Evolutionary conservation across 345 rosid species (phyloP).

Genomic region (Arabidopsis suecica): DNA sequence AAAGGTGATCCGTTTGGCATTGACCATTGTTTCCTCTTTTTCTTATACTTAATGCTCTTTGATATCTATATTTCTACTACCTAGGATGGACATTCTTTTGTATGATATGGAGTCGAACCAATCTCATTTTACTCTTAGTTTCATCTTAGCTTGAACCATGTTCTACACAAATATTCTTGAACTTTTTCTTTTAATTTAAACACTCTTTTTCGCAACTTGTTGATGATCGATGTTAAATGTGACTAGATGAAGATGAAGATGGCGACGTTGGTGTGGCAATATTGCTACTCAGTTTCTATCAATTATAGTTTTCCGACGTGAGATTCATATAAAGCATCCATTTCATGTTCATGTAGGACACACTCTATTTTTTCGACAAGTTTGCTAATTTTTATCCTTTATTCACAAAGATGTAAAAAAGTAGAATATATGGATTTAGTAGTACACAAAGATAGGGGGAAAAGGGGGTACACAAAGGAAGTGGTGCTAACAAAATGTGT

Average conservation of each 20-base stretch:
- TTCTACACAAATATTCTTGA: no score
- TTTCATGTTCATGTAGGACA: conserved; percentile 36
- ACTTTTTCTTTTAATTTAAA: no score
- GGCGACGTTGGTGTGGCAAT: no score
- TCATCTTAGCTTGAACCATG: no score
- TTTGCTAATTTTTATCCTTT: conserved; percentile 10
- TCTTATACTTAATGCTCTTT: neutral
- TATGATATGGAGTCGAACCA: no score
- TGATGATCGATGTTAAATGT: no score
- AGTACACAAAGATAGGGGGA: conserved; percentile 6
- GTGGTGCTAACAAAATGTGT: conserved; percentile 40
- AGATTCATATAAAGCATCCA: conserved; percentile 20
- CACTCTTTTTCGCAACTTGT: no score
- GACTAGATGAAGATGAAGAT: no score
- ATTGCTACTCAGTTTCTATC: neutral
- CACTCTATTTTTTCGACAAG: conserved; percentile 15
- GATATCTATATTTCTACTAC: neutral
- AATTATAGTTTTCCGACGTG: conserved; percentile 9
- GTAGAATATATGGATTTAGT: conserved; percentile 32
- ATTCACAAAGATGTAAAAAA: conserved; percentile 7
- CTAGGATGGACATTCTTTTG: no score
- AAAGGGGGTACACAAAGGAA: conserved; percentile 30
- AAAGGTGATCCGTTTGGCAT: conserved; percentile 1
- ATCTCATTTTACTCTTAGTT: no score
- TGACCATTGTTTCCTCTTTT: conserved; percentile 5